Evolutionary conservation across 2,329 filamentous ascomycete species (phyloP).

Genomic region (Leptographium galeiforme): DNA sequence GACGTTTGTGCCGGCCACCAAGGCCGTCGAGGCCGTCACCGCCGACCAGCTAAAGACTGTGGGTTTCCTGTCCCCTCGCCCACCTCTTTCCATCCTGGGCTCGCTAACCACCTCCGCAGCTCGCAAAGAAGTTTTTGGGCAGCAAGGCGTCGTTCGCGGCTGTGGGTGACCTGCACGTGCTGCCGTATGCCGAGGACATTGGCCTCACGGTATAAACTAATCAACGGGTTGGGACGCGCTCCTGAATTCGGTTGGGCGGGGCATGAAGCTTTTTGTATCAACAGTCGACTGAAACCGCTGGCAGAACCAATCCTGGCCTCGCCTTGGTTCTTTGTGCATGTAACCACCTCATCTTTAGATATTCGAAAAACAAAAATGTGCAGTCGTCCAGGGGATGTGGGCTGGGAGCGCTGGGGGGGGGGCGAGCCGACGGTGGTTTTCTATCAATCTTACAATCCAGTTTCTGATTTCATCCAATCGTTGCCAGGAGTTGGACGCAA

Average conservation of each 20-base stretch:
- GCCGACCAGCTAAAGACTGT: constrained; percentile 77
- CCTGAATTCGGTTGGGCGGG: background rate
- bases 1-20: constrained; percentile 1
- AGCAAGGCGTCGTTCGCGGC: constrained; percentile 79
- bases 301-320: background rate
- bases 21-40: constrained; percentile 51
- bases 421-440: background rate
- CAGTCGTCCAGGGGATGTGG: background rate
- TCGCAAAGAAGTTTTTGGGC: constrained; percentile 75
- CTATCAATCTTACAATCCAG: background rate
- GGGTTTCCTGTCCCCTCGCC: no score
- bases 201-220: constrained; percentile 72
- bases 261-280: constrained; percentile 8
- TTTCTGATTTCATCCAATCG: background rate
- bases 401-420: background rate
- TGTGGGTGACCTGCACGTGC: constrained; percentile 79
- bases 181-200: constrained; percentile 89
- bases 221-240: background rate
- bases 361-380: constrained; percentile 10
- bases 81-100: no score
- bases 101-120: constrained; percentile 35
- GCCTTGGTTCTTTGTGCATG: constrained; percentile 23
- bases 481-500: no score
- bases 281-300: constrained; percentile 5
- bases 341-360: constrained; percentile 26